Conservation (phyloP, 306 rosid species). For the Pachyrhizus erosus region DNA sequence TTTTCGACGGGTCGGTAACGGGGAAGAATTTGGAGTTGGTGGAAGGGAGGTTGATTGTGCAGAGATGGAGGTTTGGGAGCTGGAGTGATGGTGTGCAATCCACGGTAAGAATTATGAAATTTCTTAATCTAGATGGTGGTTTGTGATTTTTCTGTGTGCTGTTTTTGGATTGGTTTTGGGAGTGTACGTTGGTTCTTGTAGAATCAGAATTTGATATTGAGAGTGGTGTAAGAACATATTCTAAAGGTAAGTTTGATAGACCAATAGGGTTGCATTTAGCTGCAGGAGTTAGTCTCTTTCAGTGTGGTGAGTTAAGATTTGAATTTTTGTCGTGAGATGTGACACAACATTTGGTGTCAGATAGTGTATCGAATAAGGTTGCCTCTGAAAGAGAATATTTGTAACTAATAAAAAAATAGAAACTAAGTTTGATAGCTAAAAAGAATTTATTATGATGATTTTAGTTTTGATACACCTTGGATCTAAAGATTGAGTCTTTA, state of each 20-base stretch:
- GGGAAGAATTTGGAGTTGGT: constrained; percentile 80
- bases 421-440: no score
- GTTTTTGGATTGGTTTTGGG: not conserved
- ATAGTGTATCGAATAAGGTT: not conserved
- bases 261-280: not conserved
- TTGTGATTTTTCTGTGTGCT: not conserved
- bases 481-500: not conserved
- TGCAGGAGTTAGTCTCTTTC: not conserved
- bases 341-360: no score
- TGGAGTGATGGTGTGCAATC: constrained; percentile 86
- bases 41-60: constrained; percentile 81
- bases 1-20: constrained; percentile 84
- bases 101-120: constrained; percentile 41
- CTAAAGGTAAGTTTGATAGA: not conserved
- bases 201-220: not conserved
- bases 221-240: not conserved
- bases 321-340: no score
- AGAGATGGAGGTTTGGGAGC: constrained; percentile 92
- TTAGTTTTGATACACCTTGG: not conserved
- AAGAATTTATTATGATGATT: not conserved
- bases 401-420: not conserved
- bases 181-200: not conserved
- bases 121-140: not conserved
- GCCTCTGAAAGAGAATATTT: no score
- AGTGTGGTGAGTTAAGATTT: no score